Percentiles rank a stretch among this genome's conserved stretches.
phyloP scores from a whole-genome alignment of 176 grass and related monocot genomes.

The Saccharum officinarum region DNA sequence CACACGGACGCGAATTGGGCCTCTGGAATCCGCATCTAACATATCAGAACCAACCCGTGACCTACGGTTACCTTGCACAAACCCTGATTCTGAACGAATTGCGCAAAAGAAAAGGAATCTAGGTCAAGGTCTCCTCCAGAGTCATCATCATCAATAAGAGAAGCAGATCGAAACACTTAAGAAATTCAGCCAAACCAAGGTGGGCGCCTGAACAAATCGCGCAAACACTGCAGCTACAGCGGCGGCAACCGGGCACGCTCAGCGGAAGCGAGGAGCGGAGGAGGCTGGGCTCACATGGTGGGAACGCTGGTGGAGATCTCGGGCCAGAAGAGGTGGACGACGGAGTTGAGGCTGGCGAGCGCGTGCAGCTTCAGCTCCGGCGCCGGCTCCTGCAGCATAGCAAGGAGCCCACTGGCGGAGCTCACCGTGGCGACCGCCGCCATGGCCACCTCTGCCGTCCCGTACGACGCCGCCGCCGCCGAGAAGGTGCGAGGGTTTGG shows the following conservation, averaged over 20 bases:
- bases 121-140: neutral
- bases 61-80: neutral
- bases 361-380: constrained; percentile 92
- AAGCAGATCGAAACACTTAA: constrained; percentile 20
- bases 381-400: constrained; percentile 89
- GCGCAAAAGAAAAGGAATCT: neutral
- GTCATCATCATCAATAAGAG: neutral
- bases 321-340: constrained; percentile 97
- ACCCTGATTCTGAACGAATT: constrained; percentile 36
- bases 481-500: constrained; percentile 36
- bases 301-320: constrained; percentile 99
- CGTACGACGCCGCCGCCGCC: constrained; percentile 29
- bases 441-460: constrained; percentile 33
- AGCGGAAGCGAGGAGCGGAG: neutral
- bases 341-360: constrained; percentile 79
- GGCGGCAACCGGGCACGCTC: neutral
- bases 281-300: constrained; percentile 62
- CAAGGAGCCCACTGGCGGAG: constrained; percentile 90
- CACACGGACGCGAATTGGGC: neutral
- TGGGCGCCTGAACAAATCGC: constrained; percentile 16
- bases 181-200: neutral
- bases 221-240: constrained; percentile 4
- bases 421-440: constrained; percentile 72
- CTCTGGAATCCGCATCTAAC: neutral
- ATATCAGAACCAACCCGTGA: constrained; percentile 22